Evolutionary conservation across 305 asterid genomes (phyloP).

Genomic region (Plantago lanceolata): DNA sequence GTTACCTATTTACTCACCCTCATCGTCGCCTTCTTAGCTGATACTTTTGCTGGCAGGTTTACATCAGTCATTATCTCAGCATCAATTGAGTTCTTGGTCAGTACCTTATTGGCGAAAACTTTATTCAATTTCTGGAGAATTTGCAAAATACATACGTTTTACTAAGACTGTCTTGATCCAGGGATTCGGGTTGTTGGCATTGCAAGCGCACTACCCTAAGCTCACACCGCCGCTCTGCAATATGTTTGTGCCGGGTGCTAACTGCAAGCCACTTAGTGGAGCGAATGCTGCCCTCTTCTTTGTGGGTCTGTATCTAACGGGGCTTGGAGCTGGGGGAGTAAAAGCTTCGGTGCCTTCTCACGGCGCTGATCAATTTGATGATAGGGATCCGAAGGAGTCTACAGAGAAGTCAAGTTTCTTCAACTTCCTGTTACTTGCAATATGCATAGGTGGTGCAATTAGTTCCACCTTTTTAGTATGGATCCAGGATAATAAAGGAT

Average conservation of each 20-base stretch:
- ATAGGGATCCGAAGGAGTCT: slow-evolving; percentile 52
- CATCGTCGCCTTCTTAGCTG: slow-evolving; percentile 56
- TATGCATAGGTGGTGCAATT: slow-evolving; percentile 55
- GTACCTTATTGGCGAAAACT: background rate
- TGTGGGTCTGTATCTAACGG: slow-evolving; percentile 53
- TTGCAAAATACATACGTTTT: background rate
- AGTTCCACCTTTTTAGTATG: slow-evolving; percentile 64
- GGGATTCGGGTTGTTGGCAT: slow-evolving; percentile 64
- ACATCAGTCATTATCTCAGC: slow-evolving; percentile 40
- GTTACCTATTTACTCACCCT: slow-evolving; percentile 57
- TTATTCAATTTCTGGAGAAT: background rate
- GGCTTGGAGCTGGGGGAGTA: slow-evolving; percentile 62
- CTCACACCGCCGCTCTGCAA: slow-evolving; percentile 59
- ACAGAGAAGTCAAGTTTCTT: slow-evolving; percentile 58
- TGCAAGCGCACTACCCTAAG: slow-evolving; percentile 59
- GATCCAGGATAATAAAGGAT: slow-evolving; percentile 67
- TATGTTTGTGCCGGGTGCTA: slow-evolving; percentile 35
- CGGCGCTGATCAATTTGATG: slow-evolving; percentile 80
- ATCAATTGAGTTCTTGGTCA: slow-evolving; percentile 51
- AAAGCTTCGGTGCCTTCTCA: slow-evolving; percentile 71
- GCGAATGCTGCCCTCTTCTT: slow-evolving; percentile 46
- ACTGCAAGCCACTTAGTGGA: slow-evolving; percentile 44
- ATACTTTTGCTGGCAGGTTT: slow-evolving; percentile 61
- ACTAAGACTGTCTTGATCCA: slow-evolving; percentile 15
- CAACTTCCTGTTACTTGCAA: slow-evolving; percentile 51